Percentiles rank a stretch among this genome's conserved stretches.
Conservation (phyloP, 768 basidiomycete genomes). For the Rossbeevera mucosa region DNA sequence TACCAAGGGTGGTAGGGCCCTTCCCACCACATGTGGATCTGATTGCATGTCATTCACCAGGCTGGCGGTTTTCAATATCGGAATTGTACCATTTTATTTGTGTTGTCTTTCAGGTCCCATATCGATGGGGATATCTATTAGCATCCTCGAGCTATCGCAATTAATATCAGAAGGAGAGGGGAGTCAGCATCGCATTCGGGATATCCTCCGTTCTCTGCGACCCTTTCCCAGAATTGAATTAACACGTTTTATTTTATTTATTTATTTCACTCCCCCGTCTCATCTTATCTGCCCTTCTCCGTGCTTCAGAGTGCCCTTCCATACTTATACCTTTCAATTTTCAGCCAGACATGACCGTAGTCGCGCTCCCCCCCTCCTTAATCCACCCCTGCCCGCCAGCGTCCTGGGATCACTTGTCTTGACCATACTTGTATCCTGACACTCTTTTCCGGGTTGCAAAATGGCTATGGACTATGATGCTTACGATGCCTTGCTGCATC, state of each 20-base stretch:
- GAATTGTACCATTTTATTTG: slow-evolving; percentile 12
- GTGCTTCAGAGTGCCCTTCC: neutral
- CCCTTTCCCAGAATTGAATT: slow-evolving; percentile 9
- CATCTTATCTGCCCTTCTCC: neutral
- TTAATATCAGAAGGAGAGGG: slow-evolving; percentile 15
- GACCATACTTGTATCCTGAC: neutral
- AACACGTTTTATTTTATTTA: neutral
- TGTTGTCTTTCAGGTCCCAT: slow-evolving; percentile 4
- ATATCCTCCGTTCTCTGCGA: neutral
- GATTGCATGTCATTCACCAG: slow-evolving; percentile 4
- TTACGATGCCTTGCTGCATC: slow-evolving; percentile 75
- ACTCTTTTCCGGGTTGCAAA: neutral
- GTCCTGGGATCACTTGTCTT: neutral
- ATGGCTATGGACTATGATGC: slow-evolving; percentile 58
- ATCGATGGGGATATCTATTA: slow-evolving; percentile 3
- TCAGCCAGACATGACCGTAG: neutral
- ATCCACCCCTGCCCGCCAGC: neutral
- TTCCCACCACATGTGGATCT: slow-evolving; percentile 2
- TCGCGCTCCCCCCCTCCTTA: neutral
- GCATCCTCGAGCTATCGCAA: slow-evolving; percentile 13
- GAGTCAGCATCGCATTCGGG: slow-evolving; percentile 3
- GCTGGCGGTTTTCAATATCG: slow-evolving; percentile 14
- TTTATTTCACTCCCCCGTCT: neutral
- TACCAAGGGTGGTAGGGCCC: neutral
- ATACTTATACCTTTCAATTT: slow-evolving; percentile 21